phyloP scores from a whole-genome alignment of 2,329 filamentous ascomycete genomes.

The Trichoderma sp. region DNA sequence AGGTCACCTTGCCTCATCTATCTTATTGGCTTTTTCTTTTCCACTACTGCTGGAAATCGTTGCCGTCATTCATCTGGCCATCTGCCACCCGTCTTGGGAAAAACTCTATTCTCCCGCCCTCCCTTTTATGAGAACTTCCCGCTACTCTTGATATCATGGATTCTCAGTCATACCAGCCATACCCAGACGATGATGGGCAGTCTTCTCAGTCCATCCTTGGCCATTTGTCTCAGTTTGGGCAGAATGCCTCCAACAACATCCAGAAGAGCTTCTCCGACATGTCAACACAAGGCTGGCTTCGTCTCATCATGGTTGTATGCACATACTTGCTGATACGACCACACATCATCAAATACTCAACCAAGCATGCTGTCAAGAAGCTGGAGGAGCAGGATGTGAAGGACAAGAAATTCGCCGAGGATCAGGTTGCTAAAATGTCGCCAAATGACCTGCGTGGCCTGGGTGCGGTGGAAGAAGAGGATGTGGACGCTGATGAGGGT shows the following conservation, averaged over 20 bases:
- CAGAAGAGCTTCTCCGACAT: constrained; percentile 52
- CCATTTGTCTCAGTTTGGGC: constrained; percentile 40
- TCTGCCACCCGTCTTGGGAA: background rate
- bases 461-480: constrained; percentile 56
- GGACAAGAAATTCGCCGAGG: constrained; percentile 56
- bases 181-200: constrained; percentile 32
- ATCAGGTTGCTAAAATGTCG: constrained; percentile 53
- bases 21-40: background rate
- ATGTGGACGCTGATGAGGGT: constrained; percentile 50
- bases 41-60: background rate
- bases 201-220: constrained; percentile 36
- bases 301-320: constrained; percentile 70
- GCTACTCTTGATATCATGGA: constrained; percentile 16
- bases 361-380: constrained; percentile 63
- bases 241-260: constrained; percentile 51
- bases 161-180: constrained; percentile 30
- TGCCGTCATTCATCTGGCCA: background rate
- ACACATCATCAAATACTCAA: constrained; percentile 69
- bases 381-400: constrained; percentile 59
- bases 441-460: constrained; percentile 66
- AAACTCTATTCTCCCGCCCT: background rate
- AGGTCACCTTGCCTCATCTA: background rate
- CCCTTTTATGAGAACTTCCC: background rate
- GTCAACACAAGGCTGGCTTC: constrained; percentile 60
- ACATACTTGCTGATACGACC: constrained; percentile 74